Evolutionary conservation across 164 flowering plant species (phyloP), one percentile per base, ranked within the genome.

Genomic region (Annona cherimola): DNA sequence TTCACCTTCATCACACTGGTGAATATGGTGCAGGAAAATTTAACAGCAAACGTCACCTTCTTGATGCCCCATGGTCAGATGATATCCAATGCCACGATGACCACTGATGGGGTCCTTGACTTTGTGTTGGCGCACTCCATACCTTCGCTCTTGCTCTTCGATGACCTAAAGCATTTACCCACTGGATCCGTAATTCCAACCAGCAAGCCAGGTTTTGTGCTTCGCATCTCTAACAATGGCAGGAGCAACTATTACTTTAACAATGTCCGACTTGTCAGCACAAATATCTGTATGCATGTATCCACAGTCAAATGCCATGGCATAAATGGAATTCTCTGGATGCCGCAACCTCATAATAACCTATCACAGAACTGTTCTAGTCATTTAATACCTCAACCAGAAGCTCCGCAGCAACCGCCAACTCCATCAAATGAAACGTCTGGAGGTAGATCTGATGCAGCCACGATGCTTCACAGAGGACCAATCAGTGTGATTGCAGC

Each of bases 301-400:
- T 76, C 83, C 61, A 79, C 90, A 2, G 81, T 94, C 68, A 80
- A 90, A 61, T 94, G 98, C 75, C 97, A 94, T 77, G 98, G 97
- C 64, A 82, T 94, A n/a, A 87, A 89, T 57, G 88, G 86, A 1
- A 86, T 87, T 20, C 59, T 89, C 61, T 14, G 16, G 16, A 39
- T 39, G n/a, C 20, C 71, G 43, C 66, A n/a, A 43, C 42, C 70
- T 59, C 71, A 61, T n/a, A 62, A 41, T 2, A 78, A 69, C 66
- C 69, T 67, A 59, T 43, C 73, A 42, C 54, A 73, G n/a, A 50
- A 41, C 61, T 54, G 68, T 68, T 35, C 74, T 50, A 74, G 59
- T 65, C 35, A 26, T 26, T 26, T 26, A 26, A 26, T 26, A 26
- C 45, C 54, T 14, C 66, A 11, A 42, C 77, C 77, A 66, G 60